phyloP scores from a whole-genome alignment of 2,329 filamentous ascomycete species.

The Verticillium albo-atrum region DNA sequence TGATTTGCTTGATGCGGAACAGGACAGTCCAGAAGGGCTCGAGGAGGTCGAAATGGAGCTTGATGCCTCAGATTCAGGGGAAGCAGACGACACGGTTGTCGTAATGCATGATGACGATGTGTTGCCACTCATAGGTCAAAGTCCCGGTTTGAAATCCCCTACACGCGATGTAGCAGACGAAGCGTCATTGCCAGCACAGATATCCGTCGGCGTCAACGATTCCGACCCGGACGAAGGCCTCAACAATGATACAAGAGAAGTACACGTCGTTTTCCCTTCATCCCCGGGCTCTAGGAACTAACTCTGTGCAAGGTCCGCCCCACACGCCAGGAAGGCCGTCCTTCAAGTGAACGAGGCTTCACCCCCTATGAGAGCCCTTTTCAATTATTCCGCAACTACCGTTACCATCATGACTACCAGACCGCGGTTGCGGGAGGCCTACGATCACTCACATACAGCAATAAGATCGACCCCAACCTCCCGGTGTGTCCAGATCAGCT shows the following conservation, averaged over 20 bases:
- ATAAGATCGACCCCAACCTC: slow-evolving; percentile 74
- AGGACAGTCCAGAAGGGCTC: background rate
- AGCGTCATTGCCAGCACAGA: slow-evolving; percentile 6
- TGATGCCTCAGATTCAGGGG: background rate
- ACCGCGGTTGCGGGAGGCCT: slow-evolving; percentile 69
- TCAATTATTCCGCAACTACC: slow-evolving; percentile 78
- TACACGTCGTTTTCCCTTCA: slow-evolving; percentile 27
- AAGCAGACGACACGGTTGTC: background rate
- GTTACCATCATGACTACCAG: slow-evolving; percentile 77
- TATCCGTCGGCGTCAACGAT: slow-evolving; percentile 12
- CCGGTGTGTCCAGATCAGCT: slow-evolving; percentile 75
- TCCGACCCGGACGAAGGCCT: slow-evolving; percentile 18
- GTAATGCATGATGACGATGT: background rate
- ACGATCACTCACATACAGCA: slow-evolving; percentile 88
- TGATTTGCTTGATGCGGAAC: background rate
- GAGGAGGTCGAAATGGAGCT: background rate
- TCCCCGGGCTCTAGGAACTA: background rate
- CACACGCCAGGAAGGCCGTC: background rate
- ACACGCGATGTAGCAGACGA: background rate
- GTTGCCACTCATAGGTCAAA: background rate
- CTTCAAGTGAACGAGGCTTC: slow-evolving; percentile 9
- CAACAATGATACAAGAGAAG: slow-evolving; percentile 31
- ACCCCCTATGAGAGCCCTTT: slow-evolving; percentile 78
- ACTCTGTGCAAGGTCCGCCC: background rate
- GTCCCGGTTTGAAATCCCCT: background rate